Conservation (phyloP, 2,329 filamentous ascomycete species). For the Trichoderma sp. region DNA sequence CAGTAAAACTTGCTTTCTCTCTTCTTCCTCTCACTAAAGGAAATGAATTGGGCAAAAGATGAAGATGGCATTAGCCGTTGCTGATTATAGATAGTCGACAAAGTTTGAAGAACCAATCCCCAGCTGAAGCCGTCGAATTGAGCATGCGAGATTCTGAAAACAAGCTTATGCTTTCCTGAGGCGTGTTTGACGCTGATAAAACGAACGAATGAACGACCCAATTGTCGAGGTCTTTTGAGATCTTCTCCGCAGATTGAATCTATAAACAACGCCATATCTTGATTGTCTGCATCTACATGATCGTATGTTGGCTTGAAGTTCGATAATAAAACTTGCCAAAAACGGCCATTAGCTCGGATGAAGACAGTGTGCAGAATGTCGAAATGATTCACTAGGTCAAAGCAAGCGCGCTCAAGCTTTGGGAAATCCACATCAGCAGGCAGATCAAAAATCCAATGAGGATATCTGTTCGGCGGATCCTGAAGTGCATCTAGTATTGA, state of each 20-base stretch:
- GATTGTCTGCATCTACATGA: neutral
- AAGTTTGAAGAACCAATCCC: slow-evolving; percentile 7
- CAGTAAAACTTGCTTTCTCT: neutral
- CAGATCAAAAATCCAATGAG: slow-evolving; percentile 16
- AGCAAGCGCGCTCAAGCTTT: neutral
- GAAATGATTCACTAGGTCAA: slow-evolving; percentile 1
- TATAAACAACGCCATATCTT: slow-evolving; percentile 1
- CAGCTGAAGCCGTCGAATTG: slow-evolving; percentile 19
- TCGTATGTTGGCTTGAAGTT: slow-evolving; percentile 1
- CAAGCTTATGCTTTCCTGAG: slow-evolving; percentile 10
- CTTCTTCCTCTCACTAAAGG: neutral
- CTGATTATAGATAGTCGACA: neutral
- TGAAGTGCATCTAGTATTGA: slow-evolving; percentile 8
- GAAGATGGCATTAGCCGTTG: neutral
- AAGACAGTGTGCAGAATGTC: slow-evolving; percentile 14
- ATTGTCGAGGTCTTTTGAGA: slow-evolving; percentile 2
- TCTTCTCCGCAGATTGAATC: neutral
- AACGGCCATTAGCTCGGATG: neutral
- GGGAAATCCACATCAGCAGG: slow-evolving; percentile 7
- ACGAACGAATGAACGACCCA: slow-evolving; percentile 9
- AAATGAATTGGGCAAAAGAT: neutral
- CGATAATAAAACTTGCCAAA: slow-evolving; percentile 17
- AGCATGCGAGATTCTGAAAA: slow-evolving; percentile 18
- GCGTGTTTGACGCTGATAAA: neutral
- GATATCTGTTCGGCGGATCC: slow-evolving; percentile 11